Percentiles rank a stretch among this genome's conserved stretches.
Evolutionary conservation across 306 rosid species (phyloP).

Genomic region (Mucuna pruriens): DNA sequence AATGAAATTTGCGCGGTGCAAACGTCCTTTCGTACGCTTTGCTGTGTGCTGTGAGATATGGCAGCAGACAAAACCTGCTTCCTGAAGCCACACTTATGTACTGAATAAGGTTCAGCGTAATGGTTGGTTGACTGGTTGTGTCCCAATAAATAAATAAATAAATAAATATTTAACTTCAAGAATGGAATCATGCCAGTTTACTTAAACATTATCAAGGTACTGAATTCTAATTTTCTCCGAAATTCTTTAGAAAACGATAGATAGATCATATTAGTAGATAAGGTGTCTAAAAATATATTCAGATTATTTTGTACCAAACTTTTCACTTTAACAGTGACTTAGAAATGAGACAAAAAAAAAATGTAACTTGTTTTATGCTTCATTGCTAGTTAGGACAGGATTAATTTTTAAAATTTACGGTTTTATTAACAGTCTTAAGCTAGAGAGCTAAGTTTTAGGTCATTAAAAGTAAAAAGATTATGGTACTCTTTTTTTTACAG

Average conservation of each 20-base stretch:
- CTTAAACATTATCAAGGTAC: neutral
- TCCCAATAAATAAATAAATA: neutral
- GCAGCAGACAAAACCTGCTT: slow-evolving; percentile 22
- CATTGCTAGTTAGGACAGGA: neutral
- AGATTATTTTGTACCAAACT: neutral
- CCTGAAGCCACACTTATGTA: neutral
- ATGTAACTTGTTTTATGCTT: neutral
- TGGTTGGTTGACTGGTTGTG: neutral
- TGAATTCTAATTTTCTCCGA: neutral
- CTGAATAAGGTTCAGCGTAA: neutral
- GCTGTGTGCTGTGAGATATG: neutral
- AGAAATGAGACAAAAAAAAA: neutral
- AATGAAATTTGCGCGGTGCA: neutral
- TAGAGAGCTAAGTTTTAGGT: neutral
- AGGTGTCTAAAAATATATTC: too few species aligned
- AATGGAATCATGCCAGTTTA: neutral
- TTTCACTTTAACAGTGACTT: neutral
- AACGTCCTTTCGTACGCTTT: slow-evolving; percentile 17
- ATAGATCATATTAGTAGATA: neutral
- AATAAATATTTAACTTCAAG: neutral
- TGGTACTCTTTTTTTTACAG: too few species aligned
- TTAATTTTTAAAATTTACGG: neutral
- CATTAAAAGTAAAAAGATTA: too few species aligned
- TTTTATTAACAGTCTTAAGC: neutral
- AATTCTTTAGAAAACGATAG: neutral